A percentile compares a stretch with the other conserved stretches of the same genome.
Evolutionary conservation across 306 rosid genomes (phyloP).

Genomic region (Castanea sativa): DNA sequence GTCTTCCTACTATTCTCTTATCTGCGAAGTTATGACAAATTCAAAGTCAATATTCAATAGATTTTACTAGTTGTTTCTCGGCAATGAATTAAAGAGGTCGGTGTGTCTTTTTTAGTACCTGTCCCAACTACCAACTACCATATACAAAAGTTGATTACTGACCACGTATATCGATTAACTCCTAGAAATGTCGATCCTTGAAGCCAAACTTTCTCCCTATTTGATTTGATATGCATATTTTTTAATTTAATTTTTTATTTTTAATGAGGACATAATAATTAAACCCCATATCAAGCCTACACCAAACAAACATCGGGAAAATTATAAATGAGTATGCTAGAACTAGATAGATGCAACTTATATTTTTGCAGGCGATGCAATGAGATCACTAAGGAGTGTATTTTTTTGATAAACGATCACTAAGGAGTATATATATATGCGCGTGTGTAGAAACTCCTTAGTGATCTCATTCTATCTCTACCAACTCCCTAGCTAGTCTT

Average conservation of each 20-base stretch:
- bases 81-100: not conserved
- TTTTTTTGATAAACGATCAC: too few species aligned
- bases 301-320: too few species aligned
- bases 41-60: conserved; percentile 6
- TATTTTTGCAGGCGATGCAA: too few species aligned
- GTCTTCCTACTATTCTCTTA: not conserved
- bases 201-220: not conserved
- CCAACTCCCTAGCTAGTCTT: too few species aligned
- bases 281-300: too few species aligned
- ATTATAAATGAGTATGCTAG: too few species aligned
- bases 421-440: too few species aligned
- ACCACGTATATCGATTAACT: not conserved
- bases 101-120: not conserved
- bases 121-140: not conserved
- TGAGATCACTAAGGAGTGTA: too few species aligned
- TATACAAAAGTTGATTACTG: not conserved
- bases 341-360: too few species aligned
- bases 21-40: not conserved
- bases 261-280: not conserved
- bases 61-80: conserved; percentile 19
- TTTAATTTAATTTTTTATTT: not conserved
- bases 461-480: too few species aligned
- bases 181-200: not conserved
- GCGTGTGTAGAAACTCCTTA: too few species aligned
- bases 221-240: not conserved